Evolutionary conservation across 2,329 filamentous ascomycete species (phyloP).

Genomic region (Xylaria sp.): DNA sequence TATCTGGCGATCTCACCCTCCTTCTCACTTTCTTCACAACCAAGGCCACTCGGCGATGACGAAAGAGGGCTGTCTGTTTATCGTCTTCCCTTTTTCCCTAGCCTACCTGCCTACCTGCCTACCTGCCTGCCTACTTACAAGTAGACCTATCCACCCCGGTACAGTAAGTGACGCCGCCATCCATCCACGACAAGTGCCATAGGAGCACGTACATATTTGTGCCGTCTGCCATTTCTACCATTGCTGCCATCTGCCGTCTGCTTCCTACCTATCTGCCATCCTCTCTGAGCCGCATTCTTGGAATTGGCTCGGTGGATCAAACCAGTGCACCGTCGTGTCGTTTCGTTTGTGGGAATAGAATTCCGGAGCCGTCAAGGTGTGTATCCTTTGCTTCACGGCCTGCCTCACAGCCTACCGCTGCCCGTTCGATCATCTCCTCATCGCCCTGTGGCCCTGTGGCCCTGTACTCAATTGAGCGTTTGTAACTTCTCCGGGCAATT

Average conservation of each 20-base stretch:
- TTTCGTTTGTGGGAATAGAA: neutral
- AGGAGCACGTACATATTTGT: constrained; percentile 10
- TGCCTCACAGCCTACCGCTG: constrained; percentile 10
- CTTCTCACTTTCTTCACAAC: constrained; percentile 9
- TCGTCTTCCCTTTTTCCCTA: neutral
- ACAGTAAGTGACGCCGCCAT: no score
- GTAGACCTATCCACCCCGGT: no score
- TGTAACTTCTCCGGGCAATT: neutral
- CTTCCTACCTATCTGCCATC: neutral
- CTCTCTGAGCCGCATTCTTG: neutral
- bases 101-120: neutral
- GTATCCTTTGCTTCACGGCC: constrained; percentile 8
- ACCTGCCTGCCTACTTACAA: constrained; percentile 15
- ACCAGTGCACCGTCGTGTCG: neutral
- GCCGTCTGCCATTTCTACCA: constrained; percentile 8
- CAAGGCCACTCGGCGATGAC: constrained; percentile 21
- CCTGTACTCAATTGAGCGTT: constrained; percentile 10
- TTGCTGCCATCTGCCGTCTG: constrained; percentile 7
- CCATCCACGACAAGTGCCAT: neutral
- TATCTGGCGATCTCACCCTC: constrained; percentile 33
- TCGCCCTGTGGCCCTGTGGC: constrained; percentile 12
- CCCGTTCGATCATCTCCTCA: constrained; percentile 29
- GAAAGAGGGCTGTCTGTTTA: constrained; percentile 13
- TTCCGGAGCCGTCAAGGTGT: constrained; percentile 3
- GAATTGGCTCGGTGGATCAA: constrained; percentile 20